Conservation (phyloP, 257 asterid genomes). For the Scutellaria minor region DNA sequence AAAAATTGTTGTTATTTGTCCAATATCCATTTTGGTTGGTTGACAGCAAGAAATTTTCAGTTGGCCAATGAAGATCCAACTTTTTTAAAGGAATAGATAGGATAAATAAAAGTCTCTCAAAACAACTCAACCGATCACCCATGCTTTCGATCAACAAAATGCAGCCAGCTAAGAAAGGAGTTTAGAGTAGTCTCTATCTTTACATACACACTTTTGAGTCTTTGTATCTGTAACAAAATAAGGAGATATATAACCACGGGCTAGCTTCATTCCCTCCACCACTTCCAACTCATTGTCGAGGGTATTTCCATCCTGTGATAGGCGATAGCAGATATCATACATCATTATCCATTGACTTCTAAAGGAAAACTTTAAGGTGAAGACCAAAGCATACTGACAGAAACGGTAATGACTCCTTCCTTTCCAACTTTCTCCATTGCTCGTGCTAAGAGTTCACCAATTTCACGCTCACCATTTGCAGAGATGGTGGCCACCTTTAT, state of each 20-base stretch:
- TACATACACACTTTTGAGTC: constrained; percentile 82
- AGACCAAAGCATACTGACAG: constrained; percentile 53
- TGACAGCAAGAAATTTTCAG: constrained; percentile 7
- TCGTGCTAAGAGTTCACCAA: constrained; percentile 84
- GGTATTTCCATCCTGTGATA: constrained; percentile 79
- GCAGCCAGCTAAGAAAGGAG: constrained; percentile 28
- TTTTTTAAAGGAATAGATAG: constrained; percentile 3
- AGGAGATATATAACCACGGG: constrained; percentile 92
- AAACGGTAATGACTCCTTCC: constrained; percentile 87
- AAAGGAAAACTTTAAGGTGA: constrained; percentile 16
- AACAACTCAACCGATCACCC: constrained; percentile 18
- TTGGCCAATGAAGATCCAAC: constrained; percentile 5
- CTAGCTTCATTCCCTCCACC: constrained; percentile 96
- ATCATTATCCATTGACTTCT: constrained; percentile 16
- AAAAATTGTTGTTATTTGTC: constrained; percentile 13
- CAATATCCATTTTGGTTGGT: constrained; percentile 12
- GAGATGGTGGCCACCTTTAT: constrained; percentile 87
- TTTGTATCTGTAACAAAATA: constrained; percentile 74
- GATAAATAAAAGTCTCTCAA: constrained; percentile 13
- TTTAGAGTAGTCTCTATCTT: constrained; percentile 15
- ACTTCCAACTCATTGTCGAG: constrained; percentile 86
- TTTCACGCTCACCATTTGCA: constrained; percentile 85
- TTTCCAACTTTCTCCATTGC: constrained; percentile 98
- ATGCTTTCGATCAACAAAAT: constrained; percentile 9
- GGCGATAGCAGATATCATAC: constrained; percentile 32